Base-by-base conservation (phyloP, 164 flowering plant species). In the Annona squamosa region DNA sequence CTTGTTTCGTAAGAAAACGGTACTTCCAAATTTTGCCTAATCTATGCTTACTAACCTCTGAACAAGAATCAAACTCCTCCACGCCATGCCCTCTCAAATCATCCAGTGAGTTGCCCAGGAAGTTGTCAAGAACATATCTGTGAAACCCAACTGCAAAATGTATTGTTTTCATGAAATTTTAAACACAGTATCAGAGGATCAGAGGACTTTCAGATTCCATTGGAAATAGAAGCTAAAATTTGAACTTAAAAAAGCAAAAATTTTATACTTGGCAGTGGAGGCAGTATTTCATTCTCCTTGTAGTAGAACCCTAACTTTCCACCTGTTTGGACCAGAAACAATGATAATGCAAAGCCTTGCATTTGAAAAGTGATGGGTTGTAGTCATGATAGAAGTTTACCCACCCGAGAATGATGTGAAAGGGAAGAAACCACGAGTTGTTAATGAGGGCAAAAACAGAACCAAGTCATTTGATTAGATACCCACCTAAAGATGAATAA, bases 231-330 rank as follows among this genome's bases (percentile, higher is more conserved):
- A 65, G 7, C 42, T 7, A 37, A 4, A 43, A 65, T 43, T 65
- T 42, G 68, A 7, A 66, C 13, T 13, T 42, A 66, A 26, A 26
- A 26, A 1, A 26, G 37, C 37, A 26, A 26, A 66, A 9, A 44
- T 1, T 66, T 10, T 16, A 42, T 42, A 41, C 68, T 44, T 37
- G 68, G 68, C 2, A 66, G 68, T 1, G 98, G 97, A 74, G 98
- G 98, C 75, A 90, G 86, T 71, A 94, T 94, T 81, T 94, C 98
- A 83, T 91, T 92, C 76, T 94, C 98, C 79, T 88, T 94, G 83
- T 89, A 94, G 81, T 89, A 92, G 83, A 94, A 94, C 56, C 98
- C 98, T 7, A 92, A 72, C 79, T 88, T 92, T 57, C 97, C 98
- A 84, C 83, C 98, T 94, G 45, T 76, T 26, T 65, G 56, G 17